phyloP scores from a whole-genome alignment of 129 eudicot genomes.

The Deinandra increscens region DNA sequence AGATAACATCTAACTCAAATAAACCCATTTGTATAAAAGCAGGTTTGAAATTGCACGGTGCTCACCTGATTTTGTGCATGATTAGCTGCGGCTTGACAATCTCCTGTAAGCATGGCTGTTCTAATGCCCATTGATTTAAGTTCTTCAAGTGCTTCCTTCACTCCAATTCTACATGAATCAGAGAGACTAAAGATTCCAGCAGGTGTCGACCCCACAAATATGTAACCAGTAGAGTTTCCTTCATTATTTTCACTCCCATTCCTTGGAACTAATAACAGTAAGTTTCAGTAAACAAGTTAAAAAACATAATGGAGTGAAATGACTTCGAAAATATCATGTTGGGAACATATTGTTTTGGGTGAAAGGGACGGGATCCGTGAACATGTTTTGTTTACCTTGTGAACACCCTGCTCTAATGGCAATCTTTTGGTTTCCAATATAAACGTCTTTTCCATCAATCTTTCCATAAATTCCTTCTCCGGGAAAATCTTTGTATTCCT shows the following conservation, averaged over 20 bases:
- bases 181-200: slow-evolving; percentile 73
- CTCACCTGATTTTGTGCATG: slow-evolving; percentile 76
- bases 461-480: slow-evolving; percentile 91
- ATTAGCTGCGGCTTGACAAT: slow-evolving; percentile 71
- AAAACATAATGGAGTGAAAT: background rate
- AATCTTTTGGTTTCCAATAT: slow-evolving; percentile 65
- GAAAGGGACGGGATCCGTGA: no score
- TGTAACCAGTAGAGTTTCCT: slow-evolving; percentile 67
- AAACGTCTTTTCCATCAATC: slow-evolving; percentile 65
- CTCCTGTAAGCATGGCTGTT: slow-evolving; percentile 90
- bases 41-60: background rate
- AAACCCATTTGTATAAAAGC: background rate
- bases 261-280: slow-evolving; percentile 45
- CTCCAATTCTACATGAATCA: slow-evolving; percentile 85
- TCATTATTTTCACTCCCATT: slow-evolving; percentile 39
- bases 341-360: slow-evolving; percentile 9
- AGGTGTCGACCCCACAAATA: slow-evolving; percentile 51
- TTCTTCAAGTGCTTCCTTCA: slow-evolving; percentile 61
- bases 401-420: slow-evolving; percentile 65
- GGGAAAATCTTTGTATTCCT: slow-evolving; percentile 69
- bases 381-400: slow-evolving; percentile 41
- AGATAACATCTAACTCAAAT: background rate
- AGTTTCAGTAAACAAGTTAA: slow-evolving; percentile 6
- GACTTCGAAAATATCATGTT: background rate
- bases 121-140: slow-evolving; percentile 76